A percentile compares a stretch with the other conserved stretches of the same genome.
Conservation (phyloP, 768 basidiomycete genomes). For the Tephrocybe rancida region DNA sequence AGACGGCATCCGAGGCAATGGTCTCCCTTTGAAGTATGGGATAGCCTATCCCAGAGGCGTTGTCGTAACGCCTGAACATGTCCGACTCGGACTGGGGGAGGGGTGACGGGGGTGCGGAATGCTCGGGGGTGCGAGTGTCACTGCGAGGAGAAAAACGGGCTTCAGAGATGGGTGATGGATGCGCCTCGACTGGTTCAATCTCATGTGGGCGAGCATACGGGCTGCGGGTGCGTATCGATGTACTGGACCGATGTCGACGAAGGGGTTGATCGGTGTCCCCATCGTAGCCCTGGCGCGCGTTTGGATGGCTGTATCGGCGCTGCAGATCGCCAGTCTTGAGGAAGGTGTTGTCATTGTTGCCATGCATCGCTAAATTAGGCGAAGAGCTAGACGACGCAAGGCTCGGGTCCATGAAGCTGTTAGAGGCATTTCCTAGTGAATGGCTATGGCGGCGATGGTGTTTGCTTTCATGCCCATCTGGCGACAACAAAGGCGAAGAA, state of each 20-base stretch:
- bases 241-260: conserved; percentile 12
- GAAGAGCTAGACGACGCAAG: neutral
- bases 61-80: conserved; percentile 11
- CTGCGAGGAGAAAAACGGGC: neutral
- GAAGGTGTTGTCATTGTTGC: neutral
- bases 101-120: conserved; percentile 1
- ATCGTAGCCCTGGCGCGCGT: neutral
- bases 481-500: neutral
- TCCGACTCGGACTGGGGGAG: neutral
- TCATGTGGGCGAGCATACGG: conserved; percentile 14
- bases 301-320: conserved; percentile 17
- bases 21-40: conserved; percentile 17
- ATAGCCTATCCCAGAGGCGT: conserved; percentile 1
- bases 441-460: conserved; percentile 12
- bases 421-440: neutral
- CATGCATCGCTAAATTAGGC: neutral
- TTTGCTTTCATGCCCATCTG: neutral
- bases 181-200: neutral
- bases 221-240: conserved; percentile 7
- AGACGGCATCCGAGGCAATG: conserved; percentile 20
- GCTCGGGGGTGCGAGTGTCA: conserved; percentile 7
- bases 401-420: neutral
- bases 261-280: neutral
- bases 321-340: conserved; percentile 4
- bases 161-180: neutral